Percentiles rank a stretch among this genome's conserved stretches.
Evolutionary conservation across 768 basidiomycete species (phyloP).

Genomic region (Gloeostereum incarnatum): DNA sequence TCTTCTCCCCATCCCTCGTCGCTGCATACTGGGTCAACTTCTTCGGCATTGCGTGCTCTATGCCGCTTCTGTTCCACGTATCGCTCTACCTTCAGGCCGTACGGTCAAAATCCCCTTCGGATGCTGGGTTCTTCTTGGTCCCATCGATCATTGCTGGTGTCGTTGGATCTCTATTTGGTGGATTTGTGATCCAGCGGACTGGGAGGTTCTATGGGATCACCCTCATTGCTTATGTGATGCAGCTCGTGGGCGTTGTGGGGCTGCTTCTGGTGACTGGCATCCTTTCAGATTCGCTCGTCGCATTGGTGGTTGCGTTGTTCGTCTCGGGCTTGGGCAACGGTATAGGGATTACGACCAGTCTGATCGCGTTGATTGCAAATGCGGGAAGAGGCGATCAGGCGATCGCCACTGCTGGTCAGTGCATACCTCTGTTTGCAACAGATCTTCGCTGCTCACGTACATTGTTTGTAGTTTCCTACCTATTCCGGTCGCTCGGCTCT

Average conservation of each 20-base stretch:
- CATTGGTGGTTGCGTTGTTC: constrained; percentile 21
- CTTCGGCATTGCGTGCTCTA: constrained; percentile 36
- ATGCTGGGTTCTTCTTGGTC: constrained; percentile 44
- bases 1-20: constrained; percentile 37
- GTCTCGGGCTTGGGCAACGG: constrained; percentile 20
- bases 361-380: constrained; percentile 55
- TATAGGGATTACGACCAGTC: constrained; percentile 41
- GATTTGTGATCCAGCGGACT: constrained; percentile 46
- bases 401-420: constrained; percentile 51
- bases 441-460: not conserved
- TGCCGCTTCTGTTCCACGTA: constrained; percentile 41
- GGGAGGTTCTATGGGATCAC: constrained; percentile 49
- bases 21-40: constrained; percentile 53
- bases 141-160: constrained; percentile 36
- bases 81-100: constrained; percentile 55
- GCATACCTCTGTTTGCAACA: not conserved
- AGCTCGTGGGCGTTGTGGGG: constrained; percentile 26
- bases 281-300: constrained; percentile 22
- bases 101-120: constrained; percentile 30
- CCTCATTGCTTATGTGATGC: constrained; percentile 25
- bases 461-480: constrained; percentile 39
- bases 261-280: constrained; percentile 32
- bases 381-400: constrained; percentile 54
- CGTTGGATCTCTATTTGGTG: constrained; percentile 38
- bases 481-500: constrained; percentile 55